Percentiles rank a stretch among this genome's conserved stretches.
Conservation (phyloP, 2,329 filamentous ascomycete genomes). For the Fusarium albosuccineum region DNA sequence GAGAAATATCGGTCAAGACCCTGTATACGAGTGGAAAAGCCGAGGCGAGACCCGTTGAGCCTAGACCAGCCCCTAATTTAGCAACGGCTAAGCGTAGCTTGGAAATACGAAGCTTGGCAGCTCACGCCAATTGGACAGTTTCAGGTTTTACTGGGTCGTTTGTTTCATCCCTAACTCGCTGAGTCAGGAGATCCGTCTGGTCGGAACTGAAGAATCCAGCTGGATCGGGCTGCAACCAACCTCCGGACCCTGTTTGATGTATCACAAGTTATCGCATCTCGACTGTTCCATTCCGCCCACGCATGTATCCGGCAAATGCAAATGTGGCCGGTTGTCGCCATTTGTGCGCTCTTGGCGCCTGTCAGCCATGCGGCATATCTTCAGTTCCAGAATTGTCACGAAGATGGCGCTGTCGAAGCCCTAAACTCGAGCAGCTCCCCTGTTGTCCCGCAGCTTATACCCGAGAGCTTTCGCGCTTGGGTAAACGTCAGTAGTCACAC, state of each 20-base stretch:
- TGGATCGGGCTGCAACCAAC: neutral
- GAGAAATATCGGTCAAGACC: neutral
- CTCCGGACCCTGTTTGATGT: neutral
- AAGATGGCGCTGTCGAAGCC: neutral
- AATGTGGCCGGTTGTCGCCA: conserved; percentile 21
- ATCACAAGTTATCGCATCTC: neutral
- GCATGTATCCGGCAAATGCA: neutral
- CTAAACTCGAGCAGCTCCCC: neutral
- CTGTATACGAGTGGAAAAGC: neutral
- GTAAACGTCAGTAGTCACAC: neutral
- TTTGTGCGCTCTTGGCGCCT: neutral
- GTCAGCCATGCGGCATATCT: conserved; percentile 23
- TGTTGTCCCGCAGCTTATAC: conserved; percentile 4
- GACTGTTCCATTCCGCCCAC: neutral
- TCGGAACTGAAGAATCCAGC: neutral
- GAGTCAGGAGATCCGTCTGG: neutral
- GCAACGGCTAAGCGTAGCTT: neutral
- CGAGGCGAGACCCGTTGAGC: neutral
- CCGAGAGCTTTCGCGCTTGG: conserved; percentile 17
- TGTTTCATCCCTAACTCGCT: conserved; percentile 3
- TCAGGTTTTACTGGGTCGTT: neutral
- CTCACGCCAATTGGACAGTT: neutral
- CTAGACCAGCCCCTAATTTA: neutral
- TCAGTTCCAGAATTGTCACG: conserved; percentile 25
- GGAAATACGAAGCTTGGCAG: conserved; percentile 8